Evolutionary conservation across 257 asterid genomes (phyloP).

Genomic region (Przewalskia tangutica): DNA sequence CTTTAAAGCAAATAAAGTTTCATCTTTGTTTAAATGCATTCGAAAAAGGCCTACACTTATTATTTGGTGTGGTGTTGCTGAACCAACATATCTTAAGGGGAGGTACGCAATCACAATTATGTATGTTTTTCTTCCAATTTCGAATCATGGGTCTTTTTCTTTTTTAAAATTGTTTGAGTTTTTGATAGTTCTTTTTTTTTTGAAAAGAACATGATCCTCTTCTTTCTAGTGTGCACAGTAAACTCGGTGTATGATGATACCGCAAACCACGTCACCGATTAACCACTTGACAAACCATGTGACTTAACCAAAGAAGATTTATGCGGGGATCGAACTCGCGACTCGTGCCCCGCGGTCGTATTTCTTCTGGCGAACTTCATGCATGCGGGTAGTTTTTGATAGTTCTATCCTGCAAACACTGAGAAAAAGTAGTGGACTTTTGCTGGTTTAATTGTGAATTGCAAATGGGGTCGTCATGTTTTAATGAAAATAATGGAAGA

Average conservation of each 20-base stretch:
- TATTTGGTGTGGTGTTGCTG: background rate
- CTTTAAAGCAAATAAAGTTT: background rate
- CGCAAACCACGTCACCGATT: too few species aligned
- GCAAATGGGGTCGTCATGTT: background rate
- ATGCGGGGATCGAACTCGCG: too few species aligned
- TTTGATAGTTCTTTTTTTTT: too few species aligned
- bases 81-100: background rate
- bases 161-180: background rate
- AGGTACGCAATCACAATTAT: background rate
- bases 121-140: background rate
- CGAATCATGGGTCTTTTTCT: background rate
- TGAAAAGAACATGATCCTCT: too few species aligned
- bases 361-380: too few species aligned
- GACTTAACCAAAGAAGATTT: too few species aligned
- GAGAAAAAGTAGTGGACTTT: background rate
- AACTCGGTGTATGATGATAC: too few species aligned
- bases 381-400: too few species aligned
- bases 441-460: background rate
- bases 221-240: too few species aligned
- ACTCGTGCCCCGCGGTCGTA: too few species aligned
- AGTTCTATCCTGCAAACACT: background rate
- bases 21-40: background rate
- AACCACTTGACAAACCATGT: too few species aligned
- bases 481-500: background rate
- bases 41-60: background rate